Conservation (phyloP, 2,329 filamentous ascomycete species). For the Grosmannia penicillata region DNA sequence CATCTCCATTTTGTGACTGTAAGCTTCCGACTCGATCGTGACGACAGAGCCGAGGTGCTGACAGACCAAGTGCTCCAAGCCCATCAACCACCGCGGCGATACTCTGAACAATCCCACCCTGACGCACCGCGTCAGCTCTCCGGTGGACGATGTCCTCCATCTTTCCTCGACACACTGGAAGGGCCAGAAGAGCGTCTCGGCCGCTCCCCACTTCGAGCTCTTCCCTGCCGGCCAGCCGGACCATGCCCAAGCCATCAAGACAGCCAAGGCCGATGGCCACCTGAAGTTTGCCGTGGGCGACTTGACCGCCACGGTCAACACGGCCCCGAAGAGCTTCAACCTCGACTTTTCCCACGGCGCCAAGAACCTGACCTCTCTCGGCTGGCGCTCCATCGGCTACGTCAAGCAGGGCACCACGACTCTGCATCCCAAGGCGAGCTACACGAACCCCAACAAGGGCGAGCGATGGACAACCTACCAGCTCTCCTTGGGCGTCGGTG, state of each 20-base stretch:
- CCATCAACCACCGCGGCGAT: neutral
- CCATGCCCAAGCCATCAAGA: neutral
- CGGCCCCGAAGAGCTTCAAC: neutral
- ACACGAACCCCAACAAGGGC: conserved; percentile 34
- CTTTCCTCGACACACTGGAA: neutral
- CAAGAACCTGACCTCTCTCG: conserved; percentile 32
- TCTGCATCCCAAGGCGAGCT: conserved; percentile 38
- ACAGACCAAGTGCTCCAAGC: no score
- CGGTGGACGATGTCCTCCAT: neutral
- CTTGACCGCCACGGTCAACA: conserved; percentile 29
- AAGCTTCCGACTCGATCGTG: no score
- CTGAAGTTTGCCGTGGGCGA: conserved; percentile 36
- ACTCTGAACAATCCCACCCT: neutral
- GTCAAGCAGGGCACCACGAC: conserved; percentile 41
- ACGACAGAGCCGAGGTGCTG: no score
- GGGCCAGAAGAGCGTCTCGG: neutral
- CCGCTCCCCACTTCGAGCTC: neutral
- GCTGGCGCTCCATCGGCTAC: conserved; percentile 39
- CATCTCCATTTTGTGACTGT: no score
- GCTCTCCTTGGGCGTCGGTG: conserved; percentile 42
- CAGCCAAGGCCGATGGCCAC: conserved; percentile 14
- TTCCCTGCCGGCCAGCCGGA: neutral
- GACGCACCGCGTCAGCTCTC: neutral
- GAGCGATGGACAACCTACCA: no score
- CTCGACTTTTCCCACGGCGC: neutral